phyloP scores from a whole-genome alignment of 2,329 filamentous ascomycete species.

The Teratosphaeriaceae sp. region DNA sequence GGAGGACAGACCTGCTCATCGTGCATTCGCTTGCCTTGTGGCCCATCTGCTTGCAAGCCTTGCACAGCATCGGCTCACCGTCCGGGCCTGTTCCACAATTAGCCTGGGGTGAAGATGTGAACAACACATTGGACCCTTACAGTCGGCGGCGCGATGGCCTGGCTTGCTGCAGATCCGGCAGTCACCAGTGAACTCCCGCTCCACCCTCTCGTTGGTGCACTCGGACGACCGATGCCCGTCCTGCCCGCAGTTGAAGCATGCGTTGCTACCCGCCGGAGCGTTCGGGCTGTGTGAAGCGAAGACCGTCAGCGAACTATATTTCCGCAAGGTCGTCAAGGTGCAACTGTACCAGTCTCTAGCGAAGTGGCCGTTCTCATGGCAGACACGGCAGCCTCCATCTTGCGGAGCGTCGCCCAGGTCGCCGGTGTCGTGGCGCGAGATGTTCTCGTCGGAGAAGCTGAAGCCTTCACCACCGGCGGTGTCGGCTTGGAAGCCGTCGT shows the following conservation, averaged over 20 bases:
- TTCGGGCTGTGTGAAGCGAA: too few relatives aligned
- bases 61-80: too few relatives aligned
- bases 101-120: too few relatives aligned
- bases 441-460: constrained; percentile 9
- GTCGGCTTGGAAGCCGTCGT: constrained; percentile 4
- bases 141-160: too few relatives aligned
- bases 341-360: constrained; percentile 47
- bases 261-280: not conserved
- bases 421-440: constrained; percentile 20
- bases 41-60: constrained; percentile 56
- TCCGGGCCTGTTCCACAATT: too few relatives aligned
- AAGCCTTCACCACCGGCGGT: constrained; percentile 10
- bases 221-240: constrained; percentile 54
- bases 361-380: constrained; percentile 38
- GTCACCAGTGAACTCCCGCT: constrained; percentile 47
- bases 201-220: constrained; percentile 48
- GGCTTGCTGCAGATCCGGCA: constrained; percentile 54
- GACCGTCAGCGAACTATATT: constrained; percentile 32
- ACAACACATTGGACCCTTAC: too few relatives aligned
- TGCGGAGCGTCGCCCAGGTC: constrained; percentile 12
- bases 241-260: constrained; percentile 56
- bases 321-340: constrained; percentile 35
- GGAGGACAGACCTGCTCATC: constrained; percentile 51
- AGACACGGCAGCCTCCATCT: constrained; percentile 36
- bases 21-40: constrained; percentile 51